These are phyloP conservation scores for Fusarium sp. DNA, from an alignment of 2,329 filamentous ascomycete genomes.

Conservation along the genomic window DNA sequence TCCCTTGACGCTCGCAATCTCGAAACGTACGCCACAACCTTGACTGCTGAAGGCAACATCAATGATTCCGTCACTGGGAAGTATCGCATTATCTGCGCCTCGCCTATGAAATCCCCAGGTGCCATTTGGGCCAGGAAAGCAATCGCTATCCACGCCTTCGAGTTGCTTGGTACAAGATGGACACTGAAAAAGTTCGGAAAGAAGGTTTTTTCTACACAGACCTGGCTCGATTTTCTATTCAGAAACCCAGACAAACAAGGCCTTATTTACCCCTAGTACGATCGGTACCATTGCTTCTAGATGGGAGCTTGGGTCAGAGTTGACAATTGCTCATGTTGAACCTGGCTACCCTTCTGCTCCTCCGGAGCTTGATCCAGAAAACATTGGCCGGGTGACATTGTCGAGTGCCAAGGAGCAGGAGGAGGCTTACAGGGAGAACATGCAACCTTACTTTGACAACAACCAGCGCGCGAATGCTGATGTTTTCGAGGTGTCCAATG, in stretches of 20 bases:
- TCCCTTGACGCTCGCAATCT: not conserved
- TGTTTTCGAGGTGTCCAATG: not conserved
- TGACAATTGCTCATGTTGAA: not conserved
- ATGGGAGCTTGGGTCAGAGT: not conserved
- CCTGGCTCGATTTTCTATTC: not conserved
- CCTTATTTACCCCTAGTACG: not conserved
- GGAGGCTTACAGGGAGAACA: not conserved
- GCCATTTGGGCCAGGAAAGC: not conserved
- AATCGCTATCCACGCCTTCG: not conserved
- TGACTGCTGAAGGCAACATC: not conserved
- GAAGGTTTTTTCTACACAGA: conserved; percentile 1
- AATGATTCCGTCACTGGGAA: not conserved
- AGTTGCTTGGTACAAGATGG: not conserved
- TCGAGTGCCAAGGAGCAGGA: not conserved
- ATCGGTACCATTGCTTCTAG: not conserved
- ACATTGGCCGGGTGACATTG: not conserved
- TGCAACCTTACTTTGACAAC: not conserved
- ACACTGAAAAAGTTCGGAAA: not conserved
- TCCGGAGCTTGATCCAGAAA: not conserved
- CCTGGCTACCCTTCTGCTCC: not conserved
- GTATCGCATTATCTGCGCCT: not conserved
- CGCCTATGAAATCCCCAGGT: not conserved
- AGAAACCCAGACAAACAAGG: not conserved
- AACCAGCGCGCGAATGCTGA: not conserved
- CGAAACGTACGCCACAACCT: not conserved